These are phyloP conservation scores for Lantana camara DNA, from an alignment of 257 asterid genomes.

Conservation along the genomic window DNA sequence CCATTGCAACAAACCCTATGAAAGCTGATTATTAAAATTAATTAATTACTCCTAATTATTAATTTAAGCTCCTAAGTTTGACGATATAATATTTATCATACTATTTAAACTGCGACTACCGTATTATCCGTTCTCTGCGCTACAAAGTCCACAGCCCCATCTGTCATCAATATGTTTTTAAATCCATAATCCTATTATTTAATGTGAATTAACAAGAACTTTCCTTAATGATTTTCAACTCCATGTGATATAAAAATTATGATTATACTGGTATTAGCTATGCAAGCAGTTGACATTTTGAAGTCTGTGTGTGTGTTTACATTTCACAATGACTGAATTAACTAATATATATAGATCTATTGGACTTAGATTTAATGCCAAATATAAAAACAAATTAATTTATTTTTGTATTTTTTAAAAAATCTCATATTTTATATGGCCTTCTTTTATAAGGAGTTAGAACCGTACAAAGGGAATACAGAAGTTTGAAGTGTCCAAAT, in stretches of 20 bases:
- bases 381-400: constrained; percentile 4
- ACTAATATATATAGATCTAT: background rate
- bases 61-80: background rate
- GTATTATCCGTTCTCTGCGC: constrained; percentile 34
- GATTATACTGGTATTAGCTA: constrained; percentile 22
- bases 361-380: constrained; percentile 28
- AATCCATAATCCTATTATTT: constrained; percentile 23
- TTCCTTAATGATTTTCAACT: constrained; percentile 38
- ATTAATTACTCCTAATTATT: background rate
- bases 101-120: constrained; percentile 22
- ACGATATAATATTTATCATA: background rate
- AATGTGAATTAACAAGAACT: background rate
- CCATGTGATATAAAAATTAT: constrained; percentile 14
- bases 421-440: too few species aligned
- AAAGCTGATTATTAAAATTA: constrained; percentile 15
- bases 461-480: constrained; percentile 3
- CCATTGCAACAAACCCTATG: constrained; percentile 25
- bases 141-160: constrained; percentile 37
- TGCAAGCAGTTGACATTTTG: constrained; percentile 46
- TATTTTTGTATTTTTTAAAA: background rate
- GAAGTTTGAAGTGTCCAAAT: constrained; percentile 6
- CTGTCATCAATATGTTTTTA: constrained; percentile 40
- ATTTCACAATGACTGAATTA: constrained; percentile 5
- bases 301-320: constrained; percentile 30
- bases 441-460: constrained; percentile 31